These are phyloP conservation scores for Solanum etuberosum DNA, from an alignment of 257 asterid species.

Conservation along the genomic window DNA sequence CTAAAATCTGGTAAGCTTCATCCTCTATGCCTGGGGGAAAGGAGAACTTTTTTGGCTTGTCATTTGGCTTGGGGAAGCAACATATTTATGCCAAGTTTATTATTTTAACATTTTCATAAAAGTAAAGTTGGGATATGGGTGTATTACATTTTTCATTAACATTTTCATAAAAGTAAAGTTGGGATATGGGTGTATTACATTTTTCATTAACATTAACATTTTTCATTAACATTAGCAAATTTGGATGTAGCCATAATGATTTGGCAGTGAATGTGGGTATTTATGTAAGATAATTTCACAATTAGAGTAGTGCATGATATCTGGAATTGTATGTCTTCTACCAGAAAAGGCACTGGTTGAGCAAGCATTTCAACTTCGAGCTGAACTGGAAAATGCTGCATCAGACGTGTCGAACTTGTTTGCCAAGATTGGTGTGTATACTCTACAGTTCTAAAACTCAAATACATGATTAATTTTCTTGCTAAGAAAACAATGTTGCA, in stretches of 20 bases:
- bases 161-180: not conserved
- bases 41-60: not conserved
- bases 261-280: not conserved
- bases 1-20: constrained; percentile 74
- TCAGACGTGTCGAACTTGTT: constrained; percentile 80
- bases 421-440: constrained; percentile 73
- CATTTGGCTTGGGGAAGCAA: not conserved
- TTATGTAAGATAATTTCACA: not conserved
- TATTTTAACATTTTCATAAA: not conserved
- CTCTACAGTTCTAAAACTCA: constrained; percentile 1
- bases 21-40: not conserved
- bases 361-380: constrained; percentile 84
- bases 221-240: not conserved
- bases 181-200: not conserved
- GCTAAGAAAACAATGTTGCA: not conserved
- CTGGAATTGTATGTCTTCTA: not conserved
- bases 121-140: not conserved
- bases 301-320: not conserved
- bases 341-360: constrained; percentile 89
- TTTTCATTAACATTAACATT: not conserved
- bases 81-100: not conserved
- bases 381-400: constrained; percentile 83
- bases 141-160: not conserved
- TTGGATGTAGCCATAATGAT: not conserved
- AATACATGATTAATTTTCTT: not conserved